Base-by-base conservation (phyloP, 192 early-diverging fungal genomes). In the Podila epigama region DNA sequence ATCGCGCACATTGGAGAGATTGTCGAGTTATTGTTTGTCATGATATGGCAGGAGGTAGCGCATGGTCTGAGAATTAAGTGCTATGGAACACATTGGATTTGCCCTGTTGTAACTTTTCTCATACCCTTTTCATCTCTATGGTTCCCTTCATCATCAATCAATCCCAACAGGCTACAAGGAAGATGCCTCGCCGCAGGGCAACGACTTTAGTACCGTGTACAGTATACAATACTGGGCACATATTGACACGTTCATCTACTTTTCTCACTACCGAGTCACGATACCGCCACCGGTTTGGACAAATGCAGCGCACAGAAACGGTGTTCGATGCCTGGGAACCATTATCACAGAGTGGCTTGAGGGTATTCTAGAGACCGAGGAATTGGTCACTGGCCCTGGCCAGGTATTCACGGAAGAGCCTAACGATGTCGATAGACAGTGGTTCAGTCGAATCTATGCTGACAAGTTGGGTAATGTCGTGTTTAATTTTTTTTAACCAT, bases 211-310 rank as follows among this genome's bases (percentile, higher is more conserved):
- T 29, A 68, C 33, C 3, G 68, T 81, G 12, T 92, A 90, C 56
- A 79, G 63, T 18, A 57, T 86, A 51, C 88, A 90, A 54, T 88
- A 90, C 66, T 90, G 84, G 86, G 79, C 79, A 36, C 83, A 83
- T 61, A 68, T 90, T 22, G 90, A 90, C 58, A 83, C 73, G 9
- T 92, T 91, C 63, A 85, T 89, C 33, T 91, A 86, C 67, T 92
- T 92, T 68, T 83, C 82, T 0, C 90, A 92, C 63, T 33, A 71
- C 25, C 81, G 87, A 7, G 63, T 89, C 18, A 51, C 89, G 8
- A 85, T 92, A 25, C 90, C 90, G 0, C 90, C 90, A 3, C 69
- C 75, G 0, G 72, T 77, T 31, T 92, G 89, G 89, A 88, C 83
- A 0, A 88, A 90, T 48, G 86, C 87, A 0, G 81, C 81, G 10